Conservation (phyloP, 2,329 filamentous ascomycete genomes). For the Penicillium concentricum region DNA sequence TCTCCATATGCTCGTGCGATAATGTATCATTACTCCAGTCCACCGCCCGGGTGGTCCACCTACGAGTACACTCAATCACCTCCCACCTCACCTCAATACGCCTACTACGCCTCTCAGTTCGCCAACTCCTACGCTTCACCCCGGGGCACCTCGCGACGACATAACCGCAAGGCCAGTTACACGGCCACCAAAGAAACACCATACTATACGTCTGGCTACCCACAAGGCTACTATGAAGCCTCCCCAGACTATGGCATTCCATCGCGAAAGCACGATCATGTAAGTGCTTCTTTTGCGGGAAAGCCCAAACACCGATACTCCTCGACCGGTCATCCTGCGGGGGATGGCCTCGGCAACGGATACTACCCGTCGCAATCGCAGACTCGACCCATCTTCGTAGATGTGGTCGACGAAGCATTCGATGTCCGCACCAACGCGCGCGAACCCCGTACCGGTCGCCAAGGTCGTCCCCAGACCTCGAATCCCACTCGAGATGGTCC, state of each 20-base stretch:
- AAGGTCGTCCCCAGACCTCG: constrained; percentile 22
- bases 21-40: constrained; percentile 50
- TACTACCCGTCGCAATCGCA: constrained; percentile 38
- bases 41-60: constrained; percentile 49
- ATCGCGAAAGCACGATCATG: constrained; percentile 61
- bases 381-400: constrained; percentile 56
- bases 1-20: constrained; percentile 36
- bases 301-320: constrained; percentile 45
- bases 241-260: constrained; percentile 52
- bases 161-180: constrained; percentile 59
- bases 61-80: constrained; percentile 51
- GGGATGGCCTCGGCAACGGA: constrained; percentile 29
- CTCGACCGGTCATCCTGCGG: constrained; percentile 42
- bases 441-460: constrained; percentile 40
- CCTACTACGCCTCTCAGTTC: constrained; percentile 56
- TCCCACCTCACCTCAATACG: constrained; percentile 52
- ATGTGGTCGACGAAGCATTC: constrained; percentile 57
- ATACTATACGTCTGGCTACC: constrained; percentile 49
- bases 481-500: constrained; percentile 24
- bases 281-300: constrained; percentile 60
- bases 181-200: constrained; percentile 43
- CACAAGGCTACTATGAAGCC: constrained; percentile 48
- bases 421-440: constrained; percentile 47
- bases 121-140: constrained; percentile 50
- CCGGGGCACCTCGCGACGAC: constrained; percentile 46